Percentiles rank a stretch among this genome's conserved stretches.
Conservation (phyloP, 2,329 filamentous ascomycete species). For the Alternaria viburni region DNA sequence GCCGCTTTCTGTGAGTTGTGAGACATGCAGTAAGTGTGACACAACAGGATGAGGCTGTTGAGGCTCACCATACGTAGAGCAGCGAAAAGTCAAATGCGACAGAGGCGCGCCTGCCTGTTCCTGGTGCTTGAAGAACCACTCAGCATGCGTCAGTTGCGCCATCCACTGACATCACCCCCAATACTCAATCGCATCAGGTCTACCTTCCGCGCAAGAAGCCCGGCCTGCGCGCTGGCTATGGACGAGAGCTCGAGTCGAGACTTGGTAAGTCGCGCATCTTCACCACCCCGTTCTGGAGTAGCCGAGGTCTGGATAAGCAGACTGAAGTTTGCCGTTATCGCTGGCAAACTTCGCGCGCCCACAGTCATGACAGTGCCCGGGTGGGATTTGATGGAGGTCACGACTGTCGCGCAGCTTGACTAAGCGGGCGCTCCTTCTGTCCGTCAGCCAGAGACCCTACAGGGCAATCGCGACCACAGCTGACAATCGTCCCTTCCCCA, state of each 20-base stretch:
- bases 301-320: slow-evolving; percentile 10
- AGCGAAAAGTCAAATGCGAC: slow-evolving; percentile 75
- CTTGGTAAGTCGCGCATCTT: slow-evolving; percentile 53
- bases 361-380: background rate
- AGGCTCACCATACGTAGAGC: slow-evolving; percentile 51
- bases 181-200: slow-evolving; percentile 42
- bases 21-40: slow-evolving; percentile 54
- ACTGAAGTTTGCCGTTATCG: background rate
- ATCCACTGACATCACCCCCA: background rate
- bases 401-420: background rate
- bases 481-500: slow-evolving; percentile 21
- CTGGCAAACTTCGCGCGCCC: background rate
- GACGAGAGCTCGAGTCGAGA: slow-evolving; percentile 66
- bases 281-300: background rate
- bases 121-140: slow-evolving; percentile 72
- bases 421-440: background rate
- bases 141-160: slow-evolving; percentile 58
- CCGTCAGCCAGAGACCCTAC: background rate
- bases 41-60: background rate
- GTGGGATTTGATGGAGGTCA: background rate
- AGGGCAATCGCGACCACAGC: background rate
- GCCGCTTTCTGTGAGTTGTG: slow-evolving; percentile 64
- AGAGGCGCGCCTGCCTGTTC: slow-evolving; percentile 76
- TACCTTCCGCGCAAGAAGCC: slow-evolving; percentile 76
- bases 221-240: slow-evolving; percentile 66